Conservation (phyloP, 2,329 filamentous ascomycete genomes). For the Colletotrichum australisinense region DNA sequence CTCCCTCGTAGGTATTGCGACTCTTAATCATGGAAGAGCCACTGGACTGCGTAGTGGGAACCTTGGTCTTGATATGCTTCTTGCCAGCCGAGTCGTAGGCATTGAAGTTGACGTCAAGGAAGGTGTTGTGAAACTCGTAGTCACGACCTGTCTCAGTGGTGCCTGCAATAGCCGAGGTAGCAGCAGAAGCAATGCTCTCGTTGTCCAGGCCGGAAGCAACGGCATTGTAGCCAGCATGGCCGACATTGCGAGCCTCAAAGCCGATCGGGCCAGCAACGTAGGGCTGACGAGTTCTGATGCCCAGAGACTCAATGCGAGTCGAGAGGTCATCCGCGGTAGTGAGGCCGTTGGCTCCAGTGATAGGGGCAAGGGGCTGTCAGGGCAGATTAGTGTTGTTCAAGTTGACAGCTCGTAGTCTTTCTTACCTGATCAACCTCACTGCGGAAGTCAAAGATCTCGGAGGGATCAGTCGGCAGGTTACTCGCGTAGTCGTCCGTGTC, state of each 20-base stretch:
- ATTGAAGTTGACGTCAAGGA: conserved; percentile 3
- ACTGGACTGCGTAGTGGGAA: conserved; percentile 35
- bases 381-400: not conserved
- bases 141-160: not conserved
- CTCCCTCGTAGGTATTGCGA: not conserved
- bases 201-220: not conserved
- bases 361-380: conserved; percentile 23
- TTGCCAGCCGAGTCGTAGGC: conserved; percentile 46
- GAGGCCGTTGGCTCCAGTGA: conserved; percentile 19
- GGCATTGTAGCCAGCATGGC: not conserved
- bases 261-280: no score
- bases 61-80: conserved; percentile 39
- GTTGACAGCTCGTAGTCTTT: not conserved
- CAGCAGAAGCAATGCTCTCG: not conserved
- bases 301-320: not conserved
- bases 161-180: not conserved
- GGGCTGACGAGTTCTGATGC: not conserved
- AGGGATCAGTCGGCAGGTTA: conserved; percentile 18
- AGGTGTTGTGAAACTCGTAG: not conserved
- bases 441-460: conserved; percentile 20
- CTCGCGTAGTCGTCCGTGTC: conserved; percentile 5
- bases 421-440: conserved; percentile 14
- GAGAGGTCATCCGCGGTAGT: not conserved
- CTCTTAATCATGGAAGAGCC: not conserved
- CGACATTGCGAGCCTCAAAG: no score